Conservation (phyloP, 2,329 filamentous ascomycete species). For the Colletotrichum aenigma region DNA sequence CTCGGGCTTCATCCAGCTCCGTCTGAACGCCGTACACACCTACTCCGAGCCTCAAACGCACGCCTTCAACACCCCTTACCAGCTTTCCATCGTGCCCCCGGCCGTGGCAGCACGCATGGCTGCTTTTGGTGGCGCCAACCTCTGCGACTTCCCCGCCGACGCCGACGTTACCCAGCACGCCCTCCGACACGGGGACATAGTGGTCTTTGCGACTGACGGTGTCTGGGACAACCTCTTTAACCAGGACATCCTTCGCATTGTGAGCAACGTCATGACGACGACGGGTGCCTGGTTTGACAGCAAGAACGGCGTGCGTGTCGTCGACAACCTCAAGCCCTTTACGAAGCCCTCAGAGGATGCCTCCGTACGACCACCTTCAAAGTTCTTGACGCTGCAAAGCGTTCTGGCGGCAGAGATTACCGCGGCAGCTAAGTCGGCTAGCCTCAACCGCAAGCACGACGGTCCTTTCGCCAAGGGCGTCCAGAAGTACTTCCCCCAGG, state of each 20-base stretch:
- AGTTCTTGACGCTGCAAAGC: constrained; percentile 68
- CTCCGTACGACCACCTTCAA: constrained; percentile 23
- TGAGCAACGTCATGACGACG: constrained; percentile 76
- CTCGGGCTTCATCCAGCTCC: constrained; percentile 88
- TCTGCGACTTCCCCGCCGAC: constrained; percentile 84
- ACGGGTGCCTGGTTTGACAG: constrained; percentile 76
- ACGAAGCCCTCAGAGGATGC: constrained; percentile 46
- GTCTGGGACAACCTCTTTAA: constrained; percentile 96
- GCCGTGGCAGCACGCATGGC: constrained; percentile 79
- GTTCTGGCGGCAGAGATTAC: constrained; percentile 81
- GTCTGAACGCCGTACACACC: constrained; percentile 83
- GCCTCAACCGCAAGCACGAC: constrained; percentile 79
- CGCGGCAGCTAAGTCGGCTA: constrained; percentile 82
- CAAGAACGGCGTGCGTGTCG: constrained; percentile 62
- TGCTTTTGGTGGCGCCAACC: constrained; percentile 80
- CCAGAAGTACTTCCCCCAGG: constrained; percentile 82
- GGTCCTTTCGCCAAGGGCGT: constrained; percentile 96
- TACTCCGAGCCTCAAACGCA: constrained; percentile 90
- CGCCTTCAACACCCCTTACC: constrained; percentile 96
- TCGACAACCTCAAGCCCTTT: constrained; percentile 60
- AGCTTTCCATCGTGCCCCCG: constrained; percentile 86
- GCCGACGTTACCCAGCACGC: constrained; percentile 78
- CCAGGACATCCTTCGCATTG: constrained; percentile 83
- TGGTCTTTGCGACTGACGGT: constrained; percentile 94
- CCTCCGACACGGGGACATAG: constrained; percentile 87